Base-by-base conservation (phyloP, 352 stramenopile species). In the Phytophthora nicotianae region DNA sequence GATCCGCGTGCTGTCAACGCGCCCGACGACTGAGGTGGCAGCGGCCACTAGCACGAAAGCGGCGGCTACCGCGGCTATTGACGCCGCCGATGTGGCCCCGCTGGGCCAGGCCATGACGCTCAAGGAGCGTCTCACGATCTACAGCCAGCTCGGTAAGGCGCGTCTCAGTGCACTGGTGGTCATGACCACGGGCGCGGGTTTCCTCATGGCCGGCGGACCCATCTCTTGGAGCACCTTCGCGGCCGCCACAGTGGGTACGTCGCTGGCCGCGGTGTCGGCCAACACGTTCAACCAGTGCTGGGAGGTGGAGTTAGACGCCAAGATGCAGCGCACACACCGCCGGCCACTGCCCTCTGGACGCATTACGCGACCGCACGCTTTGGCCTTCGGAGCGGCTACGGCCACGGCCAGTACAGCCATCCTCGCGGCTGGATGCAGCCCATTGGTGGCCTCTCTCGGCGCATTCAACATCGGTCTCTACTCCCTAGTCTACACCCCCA, bases 281-380 rank as follows among this genome's bases (percentile, higher is more conserved):
- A 98, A 97, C 70, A 98, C 97, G 24, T 98, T 98, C 62, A 99
- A 99, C 88, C 97, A 99, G 77, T 89, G 98, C 48, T 97, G 97
- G 65, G 97, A 99, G 72, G 75, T 96, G 21, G 81, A 98, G 37
- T 86, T 96, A 35, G 97, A 99, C 81, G 63, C 74, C 24, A 88
- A 88, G 65, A 99, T 99, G 98, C 97, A 98, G 72, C 89, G 98
- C 38, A 99, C 98, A 19, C 84, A 89, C 61, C 82, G 93, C 55
- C 87, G 98, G 24, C 97, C 97, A 29, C 72, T 99, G 20, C 96
- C 98, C 7, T 90, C 88, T 10, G 93, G 92, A 24, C 76, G 74
- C 42, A 90, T 96, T 62, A 87, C 89, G 29, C 75, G 72, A 26
- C 54, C 67, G 21, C 89, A 98, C 45, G 96, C 91, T 4, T 41